A percentile compares a stretch with the other conserved stretches of the same genome.
Evolutionary conservation across 169 alveolate genomes (phyloP).

Genomic region (Eimeria brunetti): DNA sequence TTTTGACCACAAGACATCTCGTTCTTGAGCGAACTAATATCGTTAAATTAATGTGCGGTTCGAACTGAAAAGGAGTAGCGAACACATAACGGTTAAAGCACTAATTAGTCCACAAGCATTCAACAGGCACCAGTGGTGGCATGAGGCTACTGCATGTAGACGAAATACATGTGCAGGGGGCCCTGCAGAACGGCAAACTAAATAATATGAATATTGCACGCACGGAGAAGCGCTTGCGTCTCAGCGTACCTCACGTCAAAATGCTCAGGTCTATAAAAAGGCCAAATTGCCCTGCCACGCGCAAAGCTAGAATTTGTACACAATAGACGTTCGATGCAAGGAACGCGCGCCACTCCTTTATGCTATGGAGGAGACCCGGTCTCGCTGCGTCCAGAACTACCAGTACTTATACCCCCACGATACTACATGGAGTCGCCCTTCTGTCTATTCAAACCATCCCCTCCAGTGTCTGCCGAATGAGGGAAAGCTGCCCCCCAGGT

Average conservation of each 20-base stretch:
- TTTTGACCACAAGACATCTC: not conserved
- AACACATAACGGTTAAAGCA: not conserved
- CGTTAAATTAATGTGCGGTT: not conserved
- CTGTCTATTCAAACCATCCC: not conserved
- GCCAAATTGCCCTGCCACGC: not conserved
- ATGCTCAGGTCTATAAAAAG: not conserved
- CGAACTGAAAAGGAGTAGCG: not conserved
- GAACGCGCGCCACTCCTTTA: not conserved
- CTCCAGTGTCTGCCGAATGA: slow-evolving; percentile 1
- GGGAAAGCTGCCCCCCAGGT: slow-evolving; percentile 26
- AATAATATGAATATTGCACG: not conserved
- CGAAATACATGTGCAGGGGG: not conserved
- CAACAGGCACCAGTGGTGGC: not conserved
- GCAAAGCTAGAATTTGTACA: not conserved
- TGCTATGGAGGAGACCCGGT: not conserved
- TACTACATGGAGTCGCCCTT: not conserved
- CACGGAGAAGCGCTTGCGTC: not conserved
- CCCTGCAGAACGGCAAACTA: not conserved
- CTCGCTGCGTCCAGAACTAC: not conserved
- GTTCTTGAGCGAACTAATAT: not conserved
- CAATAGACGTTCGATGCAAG: not conserved
- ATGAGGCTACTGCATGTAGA: not conserved
- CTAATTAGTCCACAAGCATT: not conserved
- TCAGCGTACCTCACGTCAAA: not conserved
- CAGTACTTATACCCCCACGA: not conserved